These are phyloP conservation scores for Penicillium sp. DNA, from an alignment of 2,329 filamentous ascomycete genomes.

Conservation along the genomic window DNA sequence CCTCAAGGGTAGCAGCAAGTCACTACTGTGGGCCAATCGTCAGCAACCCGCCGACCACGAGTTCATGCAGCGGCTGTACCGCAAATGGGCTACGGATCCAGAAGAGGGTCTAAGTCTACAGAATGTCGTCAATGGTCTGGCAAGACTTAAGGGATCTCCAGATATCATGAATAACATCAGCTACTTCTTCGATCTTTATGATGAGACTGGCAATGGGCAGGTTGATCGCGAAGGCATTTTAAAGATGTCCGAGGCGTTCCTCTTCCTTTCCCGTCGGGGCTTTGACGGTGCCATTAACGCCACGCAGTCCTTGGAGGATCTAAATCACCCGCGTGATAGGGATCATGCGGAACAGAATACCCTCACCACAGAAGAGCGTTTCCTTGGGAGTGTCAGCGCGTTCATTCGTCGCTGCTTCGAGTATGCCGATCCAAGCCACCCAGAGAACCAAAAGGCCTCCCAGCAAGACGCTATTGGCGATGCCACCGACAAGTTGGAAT, in stretches of 20 bases:
- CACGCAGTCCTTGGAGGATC: constrained; percentile 61
- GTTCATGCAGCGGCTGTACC: constrained; percentile 86
- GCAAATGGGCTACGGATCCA: constrained; percentile 81
- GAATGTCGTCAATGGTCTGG: constrained; percentile 88
- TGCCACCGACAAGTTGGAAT: constrained; percentile 50
- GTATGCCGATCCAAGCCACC: constrained; percentile 91
- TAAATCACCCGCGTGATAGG: constrained; percentile 48
- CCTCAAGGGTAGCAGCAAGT: constrained; percentile 55
- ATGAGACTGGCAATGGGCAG: constrained; percentile 86
- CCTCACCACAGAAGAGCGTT: constrained; percentile 77
- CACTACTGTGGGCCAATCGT: constrained; percentile 60
- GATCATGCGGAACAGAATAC: constrained; percentile 44
- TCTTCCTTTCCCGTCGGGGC: constrained; percentile 89
- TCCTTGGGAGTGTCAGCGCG: constrained; percentile 88
- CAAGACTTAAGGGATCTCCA: constrained; percentile 85
- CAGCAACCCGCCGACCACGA: constrained; percentile 85
- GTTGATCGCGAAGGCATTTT: constrained; percentile 95
- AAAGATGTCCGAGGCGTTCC: constrained; percentile 87
- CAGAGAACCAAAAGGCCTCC: constrained; percentile 57
- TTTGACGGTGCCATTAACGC: constrained; percentile 75
- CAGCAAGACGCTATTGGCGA: constrained; percentile 37
- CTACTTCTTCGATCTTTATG: constrained; percentile 97
- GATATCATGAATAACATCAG: constrained; percentile 98
- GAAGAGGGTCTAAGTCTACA: constrained; percentile 81
- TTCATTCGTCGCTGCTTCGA: constrained; percentile 98